Base-by-base conservation (phyloP, 2,329 filamentous ascomycete species). In the Botryotinia calthae region DNA sequence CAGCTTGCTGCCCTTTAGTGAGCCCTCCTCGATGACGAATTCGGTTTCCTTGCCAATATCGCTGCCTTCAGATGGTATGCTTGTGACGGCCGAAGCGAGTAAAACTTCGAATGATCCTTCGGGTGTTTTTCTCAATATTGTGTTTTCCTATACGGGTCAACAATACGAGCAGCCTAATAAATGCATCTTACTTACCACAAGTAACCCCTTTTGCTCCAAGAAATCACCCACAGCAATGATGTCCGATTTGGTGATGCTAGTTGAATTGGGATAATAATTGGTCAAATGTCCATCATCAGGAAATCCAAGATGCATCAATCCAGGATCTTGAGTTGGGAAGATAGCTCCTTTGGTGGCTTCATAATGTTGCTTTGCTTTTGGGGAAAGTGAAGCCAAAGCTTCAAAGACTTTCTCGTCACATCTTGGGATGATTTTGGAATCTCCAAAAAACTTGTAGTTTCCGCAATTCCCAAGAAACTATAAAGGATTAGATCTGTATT, bases 361-460 rank as follows among this genome's bases (percentile, higher is more conserved):
- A 81, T 92, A 93, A 77, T 89, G 87, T 75, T 86, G 85, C 79
- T 87, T 85, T 10, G 91, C 88, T 70, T 91, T 88, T 3, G 88
- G 83, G 0, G 82, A 83, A 25, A 86, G 86, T 25, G 87, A 86
- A 62, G 91, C 90, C 48, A 95, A 84, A 74, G 90, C 87, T 68
- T 88, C 86, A 74, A 95, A 87, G 8, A 86, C 87, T 73, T 88
- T 87, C 76, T 90, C 87, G 10, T 86, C 85, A 79, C 92, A 89
- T 77, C 92, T 87, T 2, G 93, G 93, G 73, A 96, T 87, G 80
- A 96, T 95, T 81, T 96, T 96, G 78, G 91, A 88, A 82, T 96
- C 93, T 61, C 93, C 93, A 79, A 95, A 95, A 77, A 91, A 92
- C 84, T 95, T 95, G 84, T 95, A 96, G 82, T 96, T 96, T 75